phyloP scores from a whole-genome alignment of 176 grass and related monocot species.

The Oryza longistaminata region DNA sequence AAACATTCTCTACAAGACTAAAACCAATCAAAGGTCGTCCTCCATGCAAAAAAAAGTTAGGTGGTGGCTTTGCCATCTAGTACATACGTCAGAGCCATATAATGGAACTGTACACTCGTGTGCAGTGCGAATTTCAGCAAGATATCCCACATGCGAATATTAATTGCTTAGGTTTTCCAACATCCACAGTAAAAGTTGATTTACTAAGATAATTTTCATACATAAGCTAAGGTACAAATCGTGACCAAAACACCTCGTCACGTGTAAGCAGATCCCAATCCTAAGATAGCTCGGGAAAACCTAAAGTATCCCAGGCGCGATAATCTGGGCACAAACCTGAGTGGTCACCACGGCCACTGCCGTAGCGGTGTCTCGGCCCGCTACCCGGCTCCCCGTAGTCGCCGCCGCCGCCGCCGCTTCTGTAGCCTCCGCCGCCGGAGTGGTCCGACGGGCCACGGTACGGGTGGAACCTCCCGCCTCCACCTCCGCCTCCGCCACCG shows the following conservation, averaged over 20 bases:
- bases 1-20: neutral
- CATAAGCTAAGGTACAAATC: neutral
- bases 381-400: conserved; percentile 41
- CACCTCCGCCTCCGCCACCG: conserved; percentile 32
- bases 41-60: conserved; percentile 1
- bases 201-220: neutral
- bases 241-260: conserved; percentile 6
- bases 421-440: conserved; percentile 40
- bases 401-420: conserved; percentile 20
- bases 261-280: neutral
- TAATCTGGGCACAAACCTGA: conserved; percentile 35
- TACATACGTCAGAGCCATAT: neutral
- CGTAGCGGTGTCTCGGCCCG: conserved; percentile 33
- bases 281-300: neutral
- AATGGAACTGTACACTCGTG: neutral
- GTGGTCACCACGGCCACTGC: conserved; percentile 48
- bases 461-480: conserved; percentile 65
- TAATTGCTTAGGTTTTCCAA: neutral
- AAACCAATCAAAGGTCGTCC: neutral
- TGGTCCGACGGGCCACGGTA: conserved; percentile 50
- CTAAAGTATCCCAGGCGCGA: neutral
- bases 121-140: neutral
- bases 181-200: neutral
- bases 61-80: neutral
- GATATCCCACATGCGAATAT: neutral